Evolutionary conservation across 139 green algal species (phyloP).

Genomic region (Chlamydomonas schloesseri): DNA sequence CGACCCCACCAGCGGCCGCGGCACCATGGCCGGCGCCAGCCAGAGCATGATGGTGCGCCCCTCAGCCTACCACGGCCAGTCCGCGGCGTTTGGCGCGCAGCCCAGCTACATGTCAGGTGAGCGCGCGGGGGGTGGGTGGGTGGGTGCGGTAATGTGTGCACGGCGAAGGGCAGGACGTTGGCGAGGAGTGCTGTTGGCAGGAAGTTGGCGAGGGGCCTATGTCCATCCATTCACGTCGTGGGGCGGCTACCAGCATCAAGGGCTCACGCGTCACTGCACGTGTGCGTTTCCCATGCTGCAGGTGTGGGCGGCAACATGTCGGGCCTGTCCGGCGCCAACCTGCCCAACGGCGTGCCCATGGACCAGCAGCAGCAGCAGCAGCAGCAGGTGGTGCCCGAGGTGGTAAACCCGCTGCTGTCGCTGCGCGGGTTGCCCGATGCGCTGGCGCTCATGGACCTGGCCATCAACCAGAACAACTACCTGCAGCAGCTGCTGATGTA

Average conservation of each 20-base stretch:
- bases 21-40: neutral
- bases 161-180: too few species aligned
- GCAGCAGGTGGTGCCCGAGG: neutral
- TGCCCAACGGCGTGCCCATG: slow-evolving; percentile 31
- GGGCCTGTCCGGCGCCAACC: neutral
- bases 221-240: too few species aligned
- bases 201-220: too few species aligned
- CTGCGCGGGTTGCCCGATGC: slow-evolving; percentile 64
- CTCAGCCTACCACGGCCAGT: neutral
- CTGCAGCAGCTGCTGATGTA: slow-evolving; percentile 78
- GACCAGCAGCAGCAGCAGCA: neutral
- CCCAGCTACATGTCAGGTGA: slow-evolving; percentile 34
- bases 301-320: slow-evolving; percentile 27
- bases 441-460: slow-evolving; percentile 72
- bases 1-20: neutral
- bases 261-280: too few species aligned
- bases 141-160: neutral
- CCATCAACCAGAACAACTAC: slow-evolving; percentile 71
- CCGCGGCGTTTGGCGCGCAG: neutral
- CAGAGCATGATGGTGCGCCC: slow-evolving; percentile 3
- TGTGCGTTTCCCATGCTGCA: too few species aligned
- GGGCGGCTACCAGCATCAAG: too few species aligned
- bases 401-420: slow-evolving; percentile 40
- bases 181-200: too few species aligned
- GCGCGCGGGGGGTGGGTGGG: neutral